Evolutionary conservation across 2,329 filamentous ascomycete species (phyloP), one percentile per base, ranked within the genome.

Genomic region (Stachybotrys chlorohalonatus): DNA sequence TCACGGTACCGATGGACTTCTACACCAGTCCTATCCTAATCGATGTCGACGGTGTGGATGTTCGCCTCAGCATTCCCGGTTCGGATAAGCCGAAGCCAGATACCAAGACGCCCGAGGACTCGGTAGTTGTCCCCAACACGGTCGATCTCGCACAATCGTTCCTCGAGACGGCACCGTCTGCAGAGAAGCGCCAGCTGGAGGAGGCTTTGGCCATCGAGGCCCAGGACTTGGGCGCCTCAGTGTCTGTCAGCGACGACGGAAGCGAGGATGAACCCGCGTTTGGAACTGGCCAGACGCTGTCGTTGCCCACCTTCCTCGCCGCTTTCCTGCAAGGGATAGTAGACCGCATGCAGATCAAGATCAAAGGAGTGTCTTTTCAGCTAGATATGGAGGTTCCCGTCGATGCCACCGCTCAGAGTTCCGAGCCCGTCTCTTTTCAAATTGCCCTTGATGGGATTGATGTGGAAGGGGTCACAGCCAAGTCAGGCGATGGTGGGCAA

Each of bases 1-100:
- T 96, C 53, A 95, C 87, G 7, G 80, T 97, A 52, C 90, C 93
- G 11, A 86, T 94, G 67, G 90, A 96, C 69, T 86, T 96, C 60
- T 91, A 92, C 69, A 87, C 84, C 53, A 92, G 87, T 61, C 86
- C 90, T 31, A 95, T 97, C 66, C 77, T 82, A 32, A 83, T 93
- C 63, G 89, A 96, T 65, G 80, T 93, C 24, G 84, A 93, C 62
- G 91, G 90, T 17, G 83, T 96, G 57, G 82, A 92, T 60, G 79
- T 95, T 36, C 80, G 84, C 56, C 65, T 89, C 30, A 78, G 77
- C 60, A 75, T 90, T 39, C 62, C 74, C 62, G 58, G 58, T 31
- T 50, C 58, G 15, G 67, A 66, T 57, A 64, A 59, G 62, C 64
- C 53, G 65, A 72, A 48, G 59, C 68, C 49, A 67, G 86, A 36